Percentiles rank a stretch among this genome's conserved stretches.
These are phyloP conservation scores for Tuber indicum DNA, from an alignment of 495 filamentous ascomycete genomes.

Conservation along the genomic window DNA sequence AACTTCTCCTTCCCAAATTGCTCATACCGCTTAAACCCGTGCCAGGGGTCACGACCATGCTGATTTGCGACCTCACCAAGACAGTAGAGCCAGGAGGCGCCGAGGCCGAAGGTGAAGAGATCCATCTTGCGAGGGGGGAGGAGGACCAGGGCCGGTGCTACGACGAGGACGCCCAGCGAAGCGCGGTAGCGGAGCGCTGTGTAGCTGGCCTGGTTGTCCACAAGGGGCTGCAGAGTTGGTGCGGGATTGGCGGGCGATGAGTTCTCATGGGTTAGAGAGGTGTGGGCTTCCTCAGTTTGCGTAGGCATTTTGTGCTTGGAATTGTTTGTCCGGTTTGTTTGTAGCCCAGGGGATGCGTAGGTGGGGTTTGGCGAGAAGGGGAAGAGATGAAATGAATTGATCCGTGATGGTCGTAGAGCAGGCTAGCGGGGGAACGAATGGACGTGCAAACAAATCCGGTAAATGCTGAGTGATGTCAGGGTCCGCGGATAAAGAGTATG, in stretches of 20 bases:
- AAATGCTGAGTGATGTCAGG: neutral
- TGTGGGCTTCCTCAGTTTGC: neutral
- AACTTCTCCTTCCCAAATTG: slow-evolving; percentile 36
- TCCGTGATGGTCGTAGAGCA: neutral
- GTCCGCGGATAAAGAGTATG: neutral
- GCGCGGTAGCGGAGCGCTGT: slow-evolving; percentile 53
- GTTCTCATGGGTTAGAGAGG: neutral
- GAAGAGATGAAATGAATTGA: neutral
- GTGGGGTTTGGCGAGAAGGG: neutral
- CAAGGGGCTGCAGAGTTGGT: slow-evolving; percentile 13
- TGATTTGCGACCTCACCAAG: slow-evolving; percentile 60
- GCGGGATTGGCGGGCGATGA: slow-evolving; percentile 1
- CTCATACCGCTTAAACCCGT: slow-evolving; percentile 46
- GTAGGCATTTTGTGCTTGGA: neutral
- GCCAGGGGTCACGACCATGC: slow-evolving; percentile 45
- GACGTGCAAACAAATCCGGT: neutral
- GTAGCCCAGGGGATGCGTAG: neutral
- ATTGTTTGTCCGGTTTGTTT: neutral
- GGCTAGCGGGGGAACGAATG: neutral
- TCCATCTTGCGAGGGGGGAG: slow-evolving; percentile 78
- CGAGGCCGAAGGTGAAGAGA: slow-evolving; percentile 58
- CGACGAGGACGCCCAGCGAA: slow-evolving; percentile 58
- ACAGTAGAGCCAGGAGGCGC: slow-evolving; percentile 54
- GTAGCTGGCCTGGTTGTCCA: slow-evolving; percentile 44
- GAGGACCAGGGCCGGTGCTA: slow-evolving; percentile 61